Base-by-base conservation (phyloP, 352 stramenopile genomes). In the Aphanomyces cochlioides region DNA sequence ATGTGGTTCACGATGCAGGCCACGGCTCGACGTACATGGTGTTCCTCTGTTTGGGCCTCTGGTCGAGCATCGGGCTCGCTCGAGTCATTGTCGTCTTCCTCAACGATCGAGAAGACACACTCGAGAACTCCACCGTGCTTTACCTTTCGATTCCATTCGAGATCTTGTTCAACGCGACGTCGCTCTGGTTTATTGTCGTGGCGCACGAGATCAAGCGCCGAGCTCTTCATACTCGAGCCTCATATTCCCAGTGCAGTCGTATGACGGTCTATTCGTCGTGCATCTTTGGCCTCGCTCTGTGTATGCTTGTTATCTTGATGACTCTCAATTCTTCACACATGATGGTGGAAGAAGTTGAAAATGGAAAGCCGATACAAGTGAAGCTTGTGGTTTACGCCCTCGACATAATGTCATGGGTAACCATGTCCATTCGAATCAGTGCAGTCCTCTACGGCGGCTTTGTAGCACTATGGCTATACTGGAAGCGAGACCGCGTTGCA, bases 11-110 rank as follows among this genome's bases (percentile, higher is more conserved):
- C 7, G n/a, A 69, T 36, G 63, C 63, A 19, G 17, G 41, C 34
- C 63, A 69, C 37, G 40, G 41, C 41, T 59, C 63, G 17, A 56
- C 59, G 38, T 69, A 59, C 50, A 69, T 69, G 63, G 39, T 60
- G 5, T 69, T 69, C n/a, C 13, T 59, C 34, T 57, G 38, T 12
- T 15, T 39, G 17, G 21, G 47, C 36, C 50, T 69, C 21, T 69
- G 63, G 63, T 69, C n/a, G 38, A 56, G 56, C 10, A 7, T 19
- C 15, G 12, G 8, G 7, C 43, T 69, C 21, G 41, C 41, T 34
- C 45, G 45, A 21, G 59, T 53, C 15, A 34, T 69, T 39, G n/a
- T 6, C 12, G 28, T 69, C 4, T 69, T 59, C 38, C 41, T 59
- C 38, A 56, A 67, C 1, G 41, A 45, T n/a, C 47, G 43, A 10